A percentile compares a stretch with the other conserved stretches of the same genome.
Evolutionary conservation across 129 eudicot species (phyloP).

Genomic region (sunflower (Helianthus annuus)): DNA sequence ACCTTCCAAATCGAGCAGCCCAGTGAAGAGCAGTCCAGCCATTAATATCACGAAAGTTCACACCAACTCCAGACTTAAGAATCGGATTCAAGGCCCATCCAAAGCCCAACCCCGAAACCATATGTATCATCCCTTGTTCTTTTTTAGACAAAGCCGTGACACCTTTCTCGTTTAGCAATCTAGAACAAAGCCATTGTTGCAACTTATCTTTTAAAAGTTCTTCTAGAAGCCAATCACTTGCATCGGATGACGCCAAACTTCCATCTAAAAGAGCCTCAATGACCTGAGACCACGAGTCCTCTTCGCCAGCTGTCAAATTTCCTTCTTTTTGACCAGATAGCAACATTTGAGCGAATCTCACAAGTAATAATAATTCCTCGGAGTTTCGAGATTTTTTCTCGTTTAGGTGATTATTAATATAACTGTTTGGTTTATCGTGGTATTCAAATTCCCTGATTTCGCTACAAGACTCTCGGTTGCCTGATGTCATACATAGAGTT

Average conservation of each 20-base stretch:
- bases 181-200: constrained; percentile 69
- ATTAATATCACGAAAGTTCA: constrained; percentile 81
- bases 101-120: constrained; percentile 92
- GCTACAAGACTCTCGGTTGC: constrained; percentile 86
- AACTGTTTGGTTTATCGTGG: constrained; percentile 37
- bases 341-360: constrained; percentile 69
- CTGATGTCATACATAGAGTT: constrained; percentile 70
- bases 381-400: constrained; percentile 43
- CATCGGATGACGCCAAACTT: constrained; percentile 44
- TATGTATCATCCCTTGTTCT: constrained; percentile 96
- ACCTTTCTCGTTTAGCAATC: constrained; percentile 21
- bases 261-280: constrained; percentile 68
- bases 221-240: constrained; percentile 72
- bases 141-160: constrained; percentile 54
- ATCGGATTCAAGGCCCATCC: constrained; percentile 91
- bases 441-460: constrained; percentile 90
- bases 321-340: constrained; percentile 25
- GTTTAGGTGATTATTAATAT: constrained; percentile 30
- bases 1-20: constrained; percentile 99
- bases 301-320: constrained; percentile 14
- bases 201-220: constrained; percentile 88
- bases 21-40: constrained; percentile 99
- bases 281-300: constrained; percentile 71
- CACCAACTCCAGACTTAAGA: constrained; percentile 71
- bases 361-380: constrained; percentile 78